Evolutionary conservation across 2,329 filamentous ascomycete species (phyloP), one percentile per base, ranked within the genome.

Genomic region (Catunica adiposa): DNA sequence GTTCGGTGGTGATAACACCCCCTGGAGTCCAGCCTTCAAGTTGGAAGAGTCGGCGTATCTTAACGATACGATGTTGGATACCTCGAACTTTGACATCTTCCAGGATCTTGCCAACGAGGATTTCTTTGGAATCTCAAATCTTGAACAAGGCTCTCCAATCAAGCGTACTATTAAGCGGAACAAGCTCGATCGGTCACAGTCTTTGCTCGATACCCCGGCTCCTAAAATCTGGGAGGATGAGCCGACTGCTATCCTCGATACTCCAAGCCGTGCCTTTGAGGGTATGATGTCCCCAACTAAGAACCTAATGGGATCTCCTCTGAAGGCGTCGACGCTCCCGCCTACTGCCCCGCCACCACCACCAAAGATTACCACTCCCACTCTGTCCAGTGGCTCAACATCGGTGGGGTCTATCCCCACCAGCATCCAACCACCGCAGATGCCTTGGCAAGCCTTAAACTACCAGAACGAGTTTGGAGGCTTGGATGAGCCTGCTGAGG

Each of bases 11-110:
- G 76, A 80, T 29, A 67, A 71, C 7, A 58, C 62, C 17, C 77
- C 77, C 3, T 84, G 80, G 76, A 84, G 82, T 61, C 79, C 82
- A n/a, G 56, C 56, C 31, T 81, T 85, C 64, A 72, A 77, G 52
- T 68, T 84, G 2, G 81, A 84, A 52, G 78, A 83, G 23, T 64
- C 69, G 2, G 62, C 73, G 17, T 78, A 75, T 56, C 70, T 68
- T 54, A 71, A 75, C 56, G 72, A 76, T 15, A 62, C 59, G 29
- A 56, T 61, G 63, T 47, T 55, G 55, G 66, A 65, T 61, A 70
- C 75, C 59, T 66, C 76, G 56, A 73, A 77, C 57, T 74, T 77
- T 58, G 80, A 85, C 63, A 78, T 85, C 52, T 86, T 83, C 61
- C 69, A 73, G 57, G 69, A 70, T 54, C 59, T 55, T 15, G 14